These are phyloP conservation scores for Globisporangium polare DNA, from an alignment of 352 stramenopile species.

Conservation along the genomic window DNA sequence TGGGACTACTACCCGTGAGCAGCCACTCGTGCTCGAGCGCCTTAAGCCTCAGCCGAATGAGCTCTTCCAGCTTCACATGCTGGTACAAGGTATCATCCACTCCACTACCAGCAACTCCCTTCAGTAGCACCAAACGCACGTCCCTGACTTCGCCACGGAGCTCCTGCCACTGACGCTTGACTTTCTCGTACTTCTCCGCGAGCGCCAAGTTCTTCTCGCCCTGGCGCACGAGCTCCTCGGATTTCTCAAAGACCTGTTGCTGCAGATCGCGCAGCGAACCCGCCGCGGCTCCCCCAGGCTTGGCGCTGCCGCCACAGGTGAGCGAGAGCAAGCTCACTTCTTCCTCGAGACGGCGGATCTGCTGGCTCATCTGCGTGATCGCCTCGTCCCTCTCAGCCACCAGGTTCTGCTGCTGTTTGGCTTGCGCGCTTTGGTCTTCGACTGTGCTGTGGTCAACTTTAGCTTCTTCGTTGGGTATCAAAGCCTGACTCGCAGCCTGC, in stretches of 20 bases:
- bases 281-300: slow-evolving; percentile 23
- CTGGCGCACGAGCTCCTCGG: slow-evolving; percentile 66
- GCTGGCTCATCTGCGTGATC: slow-evolving; percentile 29
- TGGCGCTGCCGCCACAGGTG: slow-evolving; percentile 12
- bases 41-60: slow-evolving; percentile 70
- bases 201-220: slow-evolving; percentile 64
- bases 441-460: background rate
- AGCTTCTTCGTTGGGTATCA: background rate
- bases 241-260: slow-evolving; percentile 70
- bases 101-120: slow-evolving; percentile 43
- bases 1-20: slow-evolving; percentile 20
- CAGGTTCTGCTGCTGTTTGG: slow-evolving; percentile 28
- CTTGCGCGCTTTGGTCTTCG: slow-evolving; percentile 19
- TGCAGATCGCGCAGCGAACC: slow-evolving; percentile 45
- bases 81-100: slow-evolving; percentile 60
- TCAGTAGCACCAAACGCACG: slow-evolving; percentile 48
- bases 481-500: background rate
- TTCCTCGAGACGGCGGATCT: slow-evolving; percentile 42
- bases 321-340: slow-evolving; percentile 47
- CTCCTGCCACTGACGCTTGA: slow-evolving; percentile 36
- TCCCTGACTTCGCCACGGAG: slow-evolving; percentile 48
- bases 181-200: slow-evolving; percentile 35
- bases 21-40: slow-evolving; percentile 56
- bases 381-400: slow-evolving; percentile 27
- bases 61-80: slow-evolving; percentile 64